Conservation (phyloP, 768 basidiomycete species). For the Suillus americanus region DNA sequence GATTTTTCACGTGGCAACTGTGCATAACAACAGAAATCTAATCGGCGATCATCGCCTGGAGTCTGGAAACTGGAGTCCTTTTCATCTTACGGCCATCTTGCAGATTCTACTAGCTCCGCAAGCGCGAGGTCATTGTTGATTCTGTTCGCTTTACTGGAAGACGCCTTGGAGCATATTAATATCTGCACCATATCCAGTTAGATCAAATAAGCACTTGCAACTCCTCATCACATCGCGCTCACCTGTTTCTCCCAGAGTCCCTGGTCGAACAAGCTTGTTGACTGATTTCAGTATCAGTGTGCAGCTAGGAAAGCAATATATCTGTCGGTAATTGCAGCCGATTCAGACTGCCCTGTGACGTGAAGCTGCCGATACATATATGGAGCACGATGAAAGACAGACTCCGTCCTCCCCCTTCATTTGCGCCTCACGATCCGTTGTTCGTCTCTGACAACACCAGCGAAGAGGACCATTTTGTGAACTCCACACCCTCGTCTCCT, state of each 20-base stretch:
- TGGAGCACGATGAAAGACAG: constrained; percentile 11
- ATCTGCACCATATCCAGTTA: neutral
- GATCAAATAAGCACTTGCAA: neutral
- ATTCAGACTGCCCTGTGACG: constrained; percentile 1
- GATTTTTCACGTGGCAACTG: neutral
- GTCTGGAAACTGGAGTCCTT: neutral
- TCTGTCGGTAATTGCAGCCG: constrained; percentile 7
- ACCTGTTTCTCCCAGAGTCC: neutral
- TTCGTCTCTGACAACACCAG: constrained; percentile 16
- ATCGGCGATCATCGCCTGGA: neutral
- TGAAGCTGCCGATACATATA: neutral
- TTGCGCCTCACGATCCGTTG: constrained; percentile 14
- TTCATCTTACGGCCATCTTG: neutral
- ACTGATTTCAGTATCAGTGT: neutral
- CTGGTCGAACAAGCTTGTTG: neutral
- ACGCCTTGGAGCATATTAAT: neutral
- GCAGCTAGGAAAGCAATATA: neutral
- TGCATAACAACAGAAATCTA: neutral
- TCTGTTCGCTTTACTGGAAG: neutral
- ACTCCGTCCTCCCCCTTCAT: constrained; percentile 15
- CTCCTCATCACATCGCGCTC: neutral
- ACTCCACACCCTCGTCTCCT: constrained; percentile 35
- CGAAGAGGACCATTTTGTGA: constrained; percentile 13
- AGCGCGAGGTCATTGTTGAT: neutral
- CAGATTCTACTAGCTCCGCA: neutral